Evolutionary conservation across 805 yeast species (phyloP), one percentile per base, ranked within the genome.

Genomic region (Grigorovia transvaalensis): DNA sequence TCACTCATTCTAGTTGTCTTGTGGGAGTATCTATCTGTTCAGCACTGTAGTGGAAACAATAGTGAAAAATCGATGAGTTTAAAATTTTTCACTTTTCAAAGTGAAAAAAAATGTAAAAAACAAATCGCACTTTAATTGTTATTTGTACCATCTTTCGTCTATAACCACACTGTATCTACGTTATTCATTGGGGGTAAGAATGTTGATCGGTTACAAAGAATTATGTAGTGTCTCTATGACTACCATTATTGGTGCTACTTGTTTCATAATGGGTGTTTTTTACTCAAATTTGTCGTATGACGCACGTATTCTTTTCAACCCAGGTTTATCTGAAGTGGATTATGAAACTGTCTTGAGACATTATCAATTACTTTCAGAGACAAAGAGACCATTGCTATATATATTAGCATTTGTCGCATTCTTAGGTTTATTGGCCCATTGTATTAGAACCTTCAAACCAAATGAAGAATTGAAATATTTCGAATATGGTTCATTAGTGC

Each of bases 371-470:
- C 82, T 95, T 85, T 86, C 80, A n/a, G 64, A 74, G 27, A 75
- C 84, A 30, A 90, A 96, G 29, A 52, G 53, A 9, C 58, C 60
- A 1, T 48, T 59, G 11, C 49, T 63, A 4, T 58, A 61, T 46
- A 72, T 86, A 27, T 77, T 81, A 58, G 78, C 81, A 59, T 76
- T 77, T 19, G 72, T 88, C 59, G 95, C 87, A 59, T 69, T 63
- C 35, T 49, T 89, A 30, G 97, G 95, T 2, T 74, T 88, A 51
- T 45, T 79, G 47, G 96, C 96, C 6, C 73, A 82, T 52, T 73
- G 84, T 57, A 76, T 85, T 64, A 88, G 88, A 73, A 76, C 91
- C 52, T 88, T 84, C 73, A 85, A 84, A 70, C 97, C 98, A n/a
- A 66, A 78, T 46, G 91, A 85, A 50, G 95, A 91, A 48, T 77